These are phyloP conservation scores for Cyberlindnera mrakii DNA, from an alignment of 805 yeast genomes.

Conservation along the genomic window DNA sequence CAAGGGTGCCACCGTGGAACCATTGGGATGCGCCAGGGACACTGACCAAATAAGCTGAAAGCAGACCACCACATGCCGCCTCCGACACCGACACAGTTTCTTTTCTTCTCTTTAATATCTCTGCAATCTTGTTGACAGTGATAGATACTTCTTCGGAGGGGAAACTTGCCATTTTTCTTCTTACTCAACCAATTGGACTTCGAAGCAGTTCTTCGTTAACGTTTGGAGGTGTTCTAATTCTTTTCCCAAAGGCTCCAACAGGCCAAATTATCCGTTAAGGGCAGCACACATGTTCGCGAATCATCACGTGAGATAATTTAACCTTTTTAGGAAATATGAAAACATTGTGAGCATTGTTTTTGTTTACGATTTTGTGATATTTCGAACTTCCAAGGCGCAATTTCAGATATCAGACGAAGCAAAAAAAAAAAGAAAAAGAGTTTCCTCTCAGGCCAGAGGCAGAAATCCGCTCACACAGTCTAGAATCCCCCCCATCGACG, in stretches of 20 bases:
- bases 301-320: too few relatives aligned
- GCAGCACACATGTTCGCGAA: too few relatives aligned
- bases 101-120: conserved; percentile 40
- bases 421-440: too few relatives aligned
- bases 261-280: background rate
- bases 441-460: too few relatives aligned
- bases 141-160: conserved; percentile 53
- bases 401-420: too few relatives aligned
- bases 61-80: conserved; percentile 85
- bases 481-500: too few relatives aligned
- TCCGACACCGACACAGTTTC: conserved; percentile 78
- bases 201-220: too few relatives aligned
- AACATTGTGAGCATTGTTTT: background rate
- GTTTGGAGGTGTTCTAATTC: too few relatives aligned
- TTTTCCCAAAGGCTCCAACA: background rate
- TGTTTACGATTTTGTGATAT: background rate
- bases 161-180: conserved; percentile 27
- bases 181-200: background rate
- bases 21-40: conserved; percentile 82
- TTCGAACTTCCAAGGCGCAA: too few relatives aligned
- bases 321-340: background rate
- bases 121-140: conserved; percentile 54
- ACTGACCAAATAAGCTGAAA: conserved; percentile 74
- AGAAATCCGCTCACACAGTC: too few relatives aligned
- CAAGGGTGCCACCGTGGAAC: conserved; percentile 78